Evolutionary conservation across 2,329 filamentous ascomycete species (phyloP).

Genomic region (Apiospora malaysiana): DNA sequence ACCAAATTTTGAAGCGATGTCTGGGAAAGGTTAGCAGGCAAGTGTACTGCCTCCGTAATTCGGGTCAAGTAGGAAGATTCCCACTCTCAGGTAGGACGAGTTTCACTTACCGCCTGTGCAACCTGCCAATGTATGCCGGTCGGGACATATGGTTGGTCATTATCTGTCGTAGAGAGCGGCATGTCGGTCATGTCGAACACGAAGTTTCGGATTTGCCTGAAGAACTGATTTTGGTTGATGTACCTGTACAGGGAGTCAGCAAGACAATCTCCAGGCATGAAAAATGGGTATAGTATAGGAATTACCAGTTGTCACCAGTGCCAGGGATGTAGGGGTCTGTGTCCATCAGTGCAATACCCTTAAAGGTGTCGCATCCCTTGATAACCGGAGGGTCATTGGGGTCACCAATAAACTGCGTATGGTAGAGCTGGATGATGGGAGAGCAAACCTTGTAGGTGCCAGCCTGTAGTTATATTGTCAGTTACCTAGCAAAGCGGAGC

Average conservation of each 20-base stretch:
- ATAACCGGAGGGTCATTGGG: slow-evolving; percentile 63
- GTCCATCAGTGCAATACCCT: slow-evolving; percentile 31
- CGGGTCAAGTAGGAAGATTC: no score
- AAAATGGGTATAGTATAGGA: slow-evolving; percentile 31
- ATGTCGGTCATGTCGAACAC: slow-evolving; percentile 61
- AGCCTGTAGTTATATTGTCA: not conserved
- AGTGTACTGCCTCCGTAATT: no score
- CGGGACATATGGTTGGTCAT: slow-evolving; percentile 45
- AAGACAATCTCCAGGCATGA: accelerated
- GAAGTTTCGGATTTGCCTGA: slow-evolving; percentile 59
- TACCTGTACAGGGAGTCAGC: slow-evolving; percentile 36
- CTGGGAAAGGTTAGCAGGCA: not conserved
- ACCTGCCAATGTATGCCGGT: slow-evolving; percentile 68
- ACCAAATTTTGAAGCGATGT: slow-evolving; percentile 64
- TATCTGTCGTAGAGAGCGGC: slow-evolving; percentile 58
- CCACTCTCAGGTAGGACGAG: no score
- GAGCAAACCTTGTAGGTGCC: slow-evolving; percentile 28
- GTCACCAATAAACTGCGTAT: slow-evolving; percentile 50
- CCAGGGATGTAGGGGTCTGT: slow-evolving; percentile 28
- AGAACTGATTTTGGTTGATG: slow-evolving; percentile 62
- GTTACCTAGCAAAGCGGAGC: not conserved
- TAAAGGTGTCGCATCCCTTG: slow-evolving; percentile 63
- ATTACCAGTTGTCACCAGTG: slow-evolving; percentile 44
- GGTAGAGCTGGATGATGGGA: slow-evolving; percentile 24
- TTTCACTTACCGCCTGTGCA: slow-evolving; percentile 50